phyloP scores from a whole-genome alignment of 23 red algal genomes.

The Gracilaria gracilis region DNA sequence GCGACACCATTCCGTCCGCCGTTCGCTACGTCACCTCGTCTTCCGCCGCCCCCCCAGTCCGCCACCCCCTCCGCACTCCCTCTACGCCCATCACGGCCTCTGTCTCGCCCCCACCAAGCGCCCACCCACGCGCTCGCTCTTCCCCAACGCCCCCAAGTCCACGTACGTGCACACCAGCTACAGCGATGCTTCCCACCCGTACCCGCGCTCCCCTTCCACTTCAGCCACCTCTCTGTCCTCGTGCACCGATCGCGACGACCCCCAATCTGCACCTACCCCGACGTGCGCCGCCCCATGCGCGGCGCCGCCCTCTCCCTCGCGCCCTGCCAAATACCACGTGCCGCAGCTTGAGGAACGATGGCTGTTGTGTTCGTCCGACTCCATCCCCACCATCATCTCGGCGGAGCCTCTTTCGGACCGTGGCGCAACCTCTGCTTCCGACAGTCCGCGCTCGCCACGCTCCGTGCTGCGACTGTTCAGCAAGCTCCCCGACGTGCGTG shows the following conservation, averaged over 20 bases:
- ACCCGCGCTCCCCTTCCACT: not conserved
- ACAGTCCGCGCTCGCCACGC: not conserved
- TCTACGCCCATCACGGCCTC: not conserved
- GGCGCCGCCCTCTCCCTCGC: not conserved
- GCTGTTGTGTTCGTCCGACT: not conserved
- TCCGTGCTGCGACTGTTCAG: not conserved
- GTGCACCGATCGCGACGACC: slow-evolving; percentile 8
- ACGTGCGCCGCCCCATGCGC: not conserved
- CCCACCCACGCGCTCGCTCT: not conserved
- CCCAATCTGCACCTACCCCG: not conserved
- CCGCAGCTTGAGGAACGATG: not conserved
- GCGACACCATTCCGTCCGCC: not conserved
- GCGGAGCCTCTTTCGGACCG: not conserved
- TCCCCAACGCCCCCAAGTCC: not conserved
- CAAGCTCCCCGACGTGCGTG: not conserved
- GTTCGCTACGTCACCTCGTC: not conserved
- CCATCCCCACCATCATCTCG: not conserved
- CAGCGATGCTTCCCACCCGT: not conserved
- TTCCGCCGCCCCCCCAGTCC: slow-evolving; percentile 12
- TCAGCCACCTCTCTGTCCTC: not conserved
- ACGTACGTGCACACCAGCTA: not conserved
- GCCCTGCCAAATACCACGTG: not conserved
- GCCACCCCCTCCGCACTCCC: not conserved
- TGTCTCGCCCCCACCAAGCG: slow-evolving; percentile 7
- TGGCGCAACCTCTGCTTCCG: not conserved